Evolutionary conservation across 441 rosid species (phyloP).

Genomic region (Brassica hybrid): DNA sequence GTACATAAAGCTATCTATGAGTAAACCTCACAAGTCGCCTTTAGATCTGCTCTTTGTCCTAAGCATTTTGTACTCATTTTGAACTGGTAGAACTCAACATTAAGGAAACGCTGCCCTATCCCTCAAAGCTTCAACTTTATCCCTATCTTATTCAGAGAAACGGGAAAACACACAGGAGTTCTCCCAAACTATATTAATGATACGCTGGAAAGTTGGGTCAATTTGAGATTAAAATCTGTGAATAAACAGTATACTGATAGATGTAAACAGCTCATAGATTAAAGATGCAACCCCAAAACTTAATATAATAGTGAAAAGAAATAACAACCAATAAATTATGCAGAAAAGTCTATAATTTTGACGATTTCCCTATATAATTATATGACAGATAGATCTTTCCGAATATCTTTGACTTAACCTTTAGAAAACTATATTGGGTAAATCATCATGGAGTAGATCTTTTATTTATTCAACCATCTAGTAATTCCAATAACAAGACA

Average conservation of each 20-base stretch:
- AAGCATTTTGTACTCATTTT: slow-evolving; percentile 38
- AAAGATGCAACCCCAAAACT: slow-evolving; percentile 17
- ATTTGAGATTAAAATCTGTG: background rate
- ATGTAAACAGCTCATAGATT: slow-evolving; percentile 21
- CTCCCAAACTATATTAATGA: slow-evolving; percentile 1
- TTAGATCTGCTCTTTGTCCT: slow-evolving; percentile 47
- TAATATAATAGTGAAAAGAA: background rate
- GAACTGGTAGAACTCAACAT: slow-evolving; percentile 26
- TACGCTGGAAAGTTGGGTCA: slow-evolving; percentile 21
- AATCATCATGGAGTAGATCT: slow-evolving; percentile 18
- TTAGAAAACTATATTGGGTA: slow-evolving; percentile 28
- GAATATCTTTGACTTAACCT: slow-evolving; percentile 26
- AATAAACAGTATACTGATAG: background rate
- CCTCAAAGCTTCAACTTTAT: slow-evolving; percentile 17
- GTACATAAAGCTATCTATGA: slow-evolving; percentile 33
- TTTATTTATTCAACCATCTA: slow-evolving; percentile 29
- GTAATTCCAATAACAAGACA: background rate
- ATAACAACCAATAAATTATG: background rate
- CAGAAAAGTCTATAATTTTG: slow-evolving; percentile 28
- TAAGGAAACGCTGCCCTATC: slow-evolving; percentile 22
- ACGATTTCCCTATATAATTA: slow-evolving; percentile 25
- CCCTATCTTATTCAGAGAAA: slow-evolving; percentile 12
- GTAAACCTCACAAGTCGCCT: slow-evolving; percentile 36
- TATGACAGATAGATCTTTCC: slow-evolving; percentile 35
- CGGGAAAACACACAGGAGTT: background rate